These are phyloP conservation scores for Gossypium davidsonii DNA, from an alignment of 441 rosid species.

Conservation along the genomic window DNA sequence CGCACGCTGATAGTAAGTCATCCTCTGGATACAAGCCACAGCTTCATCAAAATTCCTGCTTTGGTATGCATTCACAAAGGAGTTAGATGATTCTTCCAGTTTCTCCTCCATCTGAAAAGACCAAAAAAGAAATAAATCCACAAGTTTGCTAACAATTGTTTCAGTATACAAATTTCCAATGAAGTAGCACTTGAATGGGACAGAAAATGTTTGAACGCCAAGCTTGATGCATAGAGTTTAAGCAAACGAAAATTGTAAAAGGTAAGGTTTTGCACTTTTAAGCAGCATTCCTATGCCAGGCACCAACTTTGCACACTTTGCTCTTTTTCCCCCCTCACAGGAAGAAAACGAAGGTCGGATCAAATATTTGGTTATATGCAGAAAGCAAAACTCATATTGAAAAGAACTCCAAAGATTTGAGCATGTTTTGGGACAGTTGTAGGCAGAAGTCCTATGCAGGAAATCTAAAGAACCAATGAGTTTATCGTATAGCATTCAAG, in stretches of 20 bases:
- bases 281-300: background rate
- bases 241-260: background rate
- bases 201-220: background rate
- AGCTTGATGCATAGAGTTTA: background rate
- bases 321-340: background rate
- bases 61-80: slow-evolving; percentile 54
- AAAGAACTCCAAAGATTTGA: slow-evolving; percentile 1
- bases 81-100: slow-evolving; percentile 49
- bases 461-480: background rate
- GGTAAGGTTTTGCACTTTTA: background rate
- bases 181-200: background rate
- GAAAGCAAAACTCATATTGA: background rate
- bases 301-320: background rate
- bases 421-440: background rate
- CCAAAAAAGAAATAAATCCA: slow-evolving; percentile 3
- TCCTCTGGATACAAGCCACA: slow-evolving; percentile 55
- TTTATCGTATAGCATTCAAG: background rate
- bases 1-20: slow-evolving; percentile 79
- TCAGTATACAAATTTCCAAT: background rate
- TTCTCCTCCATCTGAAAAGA: slow-evolving; percentile 58
- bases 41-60: slow-evolving; percentile 64
- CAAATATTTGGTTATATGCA: background rate
- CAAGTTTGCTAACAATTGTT: background rate
- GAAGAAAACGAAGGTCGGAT: background rate
- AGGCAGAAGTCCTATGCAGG: background rate